Evolutionary conservation across 2,329 filamentous ascomycete species (phyloP), one percentile per base, ranked within the genome.

Genomic region (Colletotrichum somersetense): DNA sequence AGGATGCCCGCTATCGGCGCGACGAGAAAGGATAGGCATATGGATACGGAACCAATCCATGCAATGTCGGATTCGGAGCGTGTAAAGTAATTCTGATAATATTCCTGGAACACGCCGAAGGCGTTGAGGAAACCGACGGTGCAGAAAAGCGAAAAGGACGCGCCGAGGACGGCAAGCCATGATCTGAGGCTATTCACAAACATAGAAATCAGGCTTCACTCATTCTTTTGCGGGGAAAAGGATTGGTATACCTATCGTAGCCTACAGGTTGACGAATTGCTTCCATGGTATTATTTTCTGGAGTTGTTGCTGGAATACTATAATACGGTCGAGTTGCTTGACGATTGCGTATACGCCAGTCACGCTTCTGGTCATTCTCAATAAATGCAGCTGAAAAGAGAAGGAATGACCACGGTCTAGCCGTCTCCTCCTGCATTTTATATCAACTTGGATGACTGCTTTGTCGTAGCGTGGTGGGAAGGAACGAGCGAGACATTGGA

Each of bases 41-140:
- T 79, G 65, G 87, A 85, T 4, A 86, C 75, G 5, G 84, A 83
- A 18, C 85, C 86, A 20, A 88, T 84, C 80, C 79, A 85, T 7
- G 84, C 81, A 10, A 86, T 83, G 42, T 63, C 58, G 5, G 69
- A 69, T 30, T 63, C 52, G 44, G 69, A 61, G 23, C 58, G 64
- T 1, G 8, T n/a, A 26, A 75, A 72, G 0, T 80, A 80, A 46
- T 77, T 81, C 53, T 75, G 75, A 73, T 89, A 89, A 77, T 88
- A 88, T 8, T 84, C 83, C 72, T 89, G 86, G 72, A 88, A 89
- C 1, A 87, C 83, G 7, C 68, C 63, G 23, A 71, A 71, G 30
- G 68, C 68, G 40, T 71, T 71, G 6, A 71, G 50, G 46, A 84
- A 85, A 1, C 79, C 83, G 4, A 82, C 77, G 3, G 70, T 70